Evolutionary conservation across 2,329 filamentous ascomycete species (phyloP).

Genomic region (Ceratocystis papillata): DNA sequence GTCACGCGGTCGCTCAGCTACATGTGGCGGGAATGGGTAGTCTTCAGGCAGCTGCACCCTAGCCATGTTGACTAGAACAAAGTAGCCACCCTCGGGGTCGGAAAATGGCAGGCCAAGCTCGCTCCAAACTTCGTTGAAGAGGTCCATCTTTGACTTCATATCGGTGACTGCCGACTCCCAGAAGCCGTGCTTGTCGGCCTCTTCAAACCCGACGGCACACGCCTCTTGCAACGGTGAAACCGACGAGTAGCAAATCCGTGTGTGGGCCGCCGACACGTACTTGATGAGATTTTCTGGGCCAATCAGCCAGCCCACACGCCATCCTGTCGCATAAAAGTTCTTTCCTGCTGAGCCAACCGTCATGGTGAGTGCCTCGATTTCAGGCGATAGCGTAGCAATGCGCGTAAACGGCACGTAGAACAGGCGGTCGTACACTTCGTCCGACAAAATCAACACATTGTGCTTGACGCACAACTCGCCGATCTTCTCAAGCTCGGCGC

Average conservation of each 20-base stretch:
- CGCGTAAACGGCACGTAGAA: constrained; percentile 94
- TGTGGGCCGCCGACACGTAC: constrained; percentile 85
- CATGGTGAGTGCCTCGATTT: constrained; percentile 76
- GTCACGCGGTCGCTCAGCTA: constrained; percentile 74
- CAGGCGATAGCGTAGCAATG: constrained; percentile 79
- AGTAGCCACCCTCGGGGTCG: constrained; percentile 93
- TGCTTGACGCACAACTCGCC: constrained; percentile 84
- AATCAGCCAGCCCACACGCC: constrained; percentile 91
- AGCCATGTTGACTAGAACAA: constrained; percentile 85
- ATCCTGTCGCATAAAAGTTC: constrained; percentile 96
- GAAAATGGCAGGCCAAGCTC: constrained; percentile 73
- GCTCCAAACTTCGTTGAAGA: constrained; percentile 71
- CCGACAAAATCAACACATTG: constrained; percentile 84
- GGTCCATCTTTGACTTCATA: constrained; percentile 81
- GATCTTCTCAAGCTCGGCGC: constrained; percentile 70
- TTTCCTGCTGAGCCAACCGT: constrained; percentile 95
- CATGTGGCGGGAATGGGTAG: constrained; percentile 83
- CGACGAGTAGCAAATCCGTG: constrained; percentile 88
- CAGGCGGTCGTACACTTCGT: constrained; percentile 88
- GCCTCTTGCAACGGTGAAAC: constrained; percentile 93
- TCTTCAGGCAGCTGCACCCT: constrained; percentile 73
- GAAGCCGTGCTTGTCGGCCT: constrained; percentile 75
- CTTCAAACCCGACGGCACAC: constrained; percentile 83
- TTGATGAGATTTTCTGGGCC: constrained; percentile 81
- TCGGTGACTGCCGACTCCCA: constrained; percentile 74